phyloP scores from a whole-genome alignment of 352 stramenopile species.

The Thraustochytrium striatum region DNA sequence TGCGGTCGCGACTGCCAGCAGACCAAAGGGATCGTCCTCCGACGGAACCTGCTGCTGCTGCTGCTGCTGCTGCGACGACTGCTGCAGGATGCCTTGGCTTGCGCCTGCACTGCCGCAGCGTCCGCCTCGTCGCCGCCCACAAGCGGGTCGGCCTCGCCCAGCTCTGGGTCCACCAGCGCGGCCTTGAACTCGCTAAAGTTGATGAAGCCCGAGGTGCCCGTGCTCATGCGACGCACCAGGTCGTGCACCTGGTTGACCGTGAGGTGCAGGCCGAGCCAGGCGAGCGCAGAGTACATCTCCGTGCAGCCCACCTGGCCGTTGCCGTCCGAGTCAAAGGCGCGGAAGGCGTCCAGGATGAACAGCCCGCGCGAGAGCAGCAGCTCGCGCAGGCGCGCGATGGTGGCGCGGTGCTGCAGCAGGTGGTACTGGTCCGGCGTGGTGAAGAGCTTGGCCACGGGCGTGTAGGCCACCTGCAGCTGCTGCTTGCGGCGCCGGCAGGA shows the following conservation, averaged over 20 bases:
- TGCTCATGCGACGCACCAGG: slow-evolving; percentile 76
- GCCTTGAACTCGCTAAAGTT: slow-evolving; percentile 81
- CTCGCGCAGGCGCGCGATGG: slow-evolving; percentile 69
- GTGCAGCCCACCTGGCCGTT: slow-evolving; percentile 74
- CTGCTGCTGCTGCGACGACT: slow-evolving; percentile 39
- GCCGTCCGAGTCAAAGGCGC: slow-evolving; percentile 76
- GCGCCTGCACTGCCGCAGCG: slow-evolving; percentile 50
- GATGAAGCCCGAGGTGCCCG: slow-evolving; percentile 76
- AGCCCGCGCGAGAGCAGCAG: slow-evolving; percentile 65
- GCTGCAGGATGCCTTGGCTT: slow-evolving; percentile 56
- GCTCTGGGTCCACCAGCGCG: slow-evolving; percentile 66
- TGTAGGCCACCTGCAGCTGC: slow-evolving; percentile 88
- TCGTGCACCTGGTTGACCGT: slow-evolving; percentile 61
- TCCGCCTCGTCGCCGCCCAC: slow-evolving; percentile 35
- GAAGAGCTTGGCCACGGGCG: slow-evolving; percentile 93
- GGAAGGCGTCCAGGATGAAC: slow-evolving; percentile 69
- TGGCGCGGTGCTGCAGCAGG: slow-evolving; percentile 75
- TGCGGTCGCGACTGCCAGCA: neutral
- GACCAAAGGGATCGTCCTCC: slow-evolving; percentile 32
- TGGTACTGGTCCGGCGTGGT: slow-evolving; percentile 95
- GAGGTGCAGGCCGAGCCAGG: slow-evolving; percentile 69
- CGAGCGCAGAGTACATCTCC: slow-evolving; percentile 74
- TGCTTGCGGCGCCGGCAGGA: slow-evolving; percentile 86
- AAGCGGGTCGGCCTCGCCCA: slow-evolving; percentile 59
- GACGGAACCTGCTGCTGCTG: neutral